Evolutionary conservation across 129 eudicot species (phyloP), one percentile per base, ranked within the genome.

Genomic region (Helichrysum umbraculigerum): DNA sequence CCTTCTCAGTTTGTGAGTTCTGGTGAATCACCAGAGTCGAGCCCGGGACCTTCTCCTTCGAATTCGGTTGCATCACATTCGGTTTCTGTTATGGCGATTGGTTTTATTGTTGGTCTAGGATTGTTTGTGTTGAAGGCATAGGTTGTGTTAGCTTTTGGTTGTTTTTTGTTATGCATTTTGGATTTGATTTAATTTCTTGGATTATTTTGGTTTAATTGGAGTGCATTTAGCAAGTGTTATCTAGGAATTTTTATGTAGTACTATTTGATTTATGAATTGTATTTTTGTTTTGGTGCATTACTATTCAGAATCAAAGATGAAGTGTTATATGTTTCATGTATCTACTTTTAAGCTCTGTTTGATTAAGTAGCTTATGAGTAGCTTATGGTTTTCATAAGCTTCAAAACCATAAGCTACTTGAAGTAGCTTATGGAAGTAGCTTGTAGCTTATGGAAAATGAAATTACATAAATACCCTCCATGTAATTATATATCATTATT

Each of bases 1-100:
- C 89, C 86, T 37, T 11, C 80, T 3, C 74, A 67, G 17, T 19
- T 28, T 25, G 66, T 86, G 21, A 70, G 69, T 34, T 84, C 87
- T 1, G 85, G 58, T 15, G 68, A 39, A 35, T 65, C 60, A 30
- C 78, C 74, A 25, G 78, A 30, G 9, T 14, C 7, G 15, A 78
- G 76, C 42, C 76, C 71, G 0, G 64, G 41, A n/a, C 59, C 37
- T 61, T 71, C 79, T 10, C 32, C 82, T 2, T 54, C 66, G 6
- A 59, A 32, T 50, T 71, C 65, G 9, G 73, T 60, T 10, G 20
- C 39, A 0, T 19, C 50, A 33, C 50, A 69, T 15, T 17, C 74
- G 16, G 64, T 68, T 51, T 25, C 65, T 20, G 21, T 37, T 7
- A n/a, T 14, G 29, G 73, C 66, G 7, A 50, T 72, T 60, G 81